Evolutionary conservation across 148 eudicot species (phyloP), one percentile per base, ranked within the genome.

Genomic region (Drosera capensis): DNA sequence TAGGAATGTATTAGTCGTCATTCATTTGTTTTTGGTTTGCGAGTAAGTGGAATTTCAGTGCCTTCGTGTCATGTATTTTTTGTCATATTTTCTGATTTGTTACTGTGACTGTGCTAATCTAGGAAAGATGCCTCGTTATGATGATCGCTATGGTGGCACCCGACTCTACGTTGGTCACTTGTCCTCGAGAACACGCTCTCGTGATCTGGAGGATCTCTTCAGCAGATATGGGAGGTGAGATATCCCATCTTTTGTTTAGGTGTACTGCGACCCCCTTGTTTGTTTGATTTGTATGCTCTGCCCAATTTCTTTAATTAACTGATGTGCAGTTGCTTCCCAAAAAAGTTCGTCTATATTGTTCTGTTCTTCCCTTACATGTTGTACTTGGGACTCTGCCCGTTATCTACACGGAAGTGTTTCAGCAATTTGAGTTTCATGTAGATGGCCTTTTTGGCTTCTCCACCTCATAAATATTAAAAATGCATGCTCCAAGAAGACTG

Each of bases 131-230:
- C 77, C 81, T 66, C 75, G 80, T 15, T 78, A 74, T 58, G 82
- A 66, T 57, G 79, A 74, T 29, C 74, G 72, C 15, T 43, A 63
- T 29, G 66, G 73, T 52, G 63, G 43, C 35, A 74, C 94, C 5
- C 94, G 94, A 13, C 93, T 87, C 62, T 87, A 87, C 68, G 96
- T 87, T 59, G 96, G 96, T 21, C 96, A 64, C 61, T 55, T 87
- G 58, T 79, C 94, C 40, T 68, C 94, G 15, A 66, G 90, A 38
- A 87, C 96, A 1, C 72, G 96, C 30, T 69, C 83, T 18, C 80
- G 86, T 48, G 96, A 87, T 58, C 55, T 87, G 60, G 96, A 87
- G 57, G 68, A 69, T 42, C 45, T 87, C 30, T 87, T 87, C 45
- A 74, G 82, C 60, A 71, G 82, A 70, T 87, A 87, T 71, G 96